These are phyloP conservation scores for Recurvomyces mirabilis DNA, from an alignment of 495 filamentous ascomycete species.

Conservation along the genomic window DNA sequence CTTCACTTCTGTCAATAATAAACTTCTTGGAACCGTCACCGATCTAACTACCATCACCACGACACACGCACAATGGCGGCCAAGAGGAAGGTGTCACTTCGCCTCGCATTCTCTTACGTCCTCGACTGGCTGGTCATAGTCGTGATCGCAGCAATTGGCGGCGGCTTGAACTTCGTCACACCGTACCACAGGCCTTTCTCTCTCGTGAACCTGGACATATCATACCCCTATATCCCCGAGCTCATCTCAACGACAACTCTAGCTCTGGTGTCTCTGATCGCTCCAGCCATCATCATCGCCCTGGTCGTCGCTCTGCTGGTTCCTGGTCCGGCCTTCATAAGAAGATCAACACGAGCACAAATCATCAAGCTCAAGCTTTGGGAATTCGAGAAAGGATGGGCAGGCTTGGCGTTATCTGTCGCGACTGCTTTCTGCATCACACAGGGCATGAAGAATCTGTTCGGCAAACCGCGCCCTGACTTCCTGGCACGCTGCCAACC, in stretches of 20 bases:
- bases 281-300: conserved; percentile 43
- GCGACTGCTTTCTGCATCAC: conserved; percentile 49
- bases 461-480: conserved; percentile 57
- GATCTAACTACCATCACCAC: too few relatives aligned
- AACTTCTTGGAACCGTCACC: too few relatives aligned
- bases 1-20: too few relatives aligned
- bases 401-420: conserved; percentile 48
- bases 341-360: conserved; percentile 25
- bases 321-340: conserved; percentile 33
- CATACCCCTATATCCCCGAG: conserved; percentile 42
- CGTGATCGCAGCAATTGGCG: conserved; percentile 27
- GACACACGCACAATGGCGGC: neutral
- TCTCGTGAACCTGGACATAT: conserved; percentile 45
- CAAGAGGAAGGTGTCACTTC: conserved; percentile 14
- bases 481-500: conserved; percentile 51
- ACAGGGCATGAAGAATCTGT: conserved; percentile 49
- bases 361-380: conserved; percentile 43
- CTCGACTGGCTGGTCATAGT: conserved; percentile 31
- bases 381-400: conserved; percentile 44
- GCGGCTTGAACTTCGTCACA: conserved; percentile 24
- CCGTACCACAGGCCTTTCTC: conserved; percentile 34
- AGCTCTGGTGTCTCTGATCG: conserved; percentile 39
- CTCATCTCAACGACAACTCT: conserved; percentile 45
- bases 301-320: conserved; percentile 39
- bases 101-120: conserved; percentile 29